A percentile compares a stretch with the other conserved stretches of the same genome.
Evolutionary conservation across 345 rosid genomes (phyloP).

Genomic region (Salix purpurea): DNA sequence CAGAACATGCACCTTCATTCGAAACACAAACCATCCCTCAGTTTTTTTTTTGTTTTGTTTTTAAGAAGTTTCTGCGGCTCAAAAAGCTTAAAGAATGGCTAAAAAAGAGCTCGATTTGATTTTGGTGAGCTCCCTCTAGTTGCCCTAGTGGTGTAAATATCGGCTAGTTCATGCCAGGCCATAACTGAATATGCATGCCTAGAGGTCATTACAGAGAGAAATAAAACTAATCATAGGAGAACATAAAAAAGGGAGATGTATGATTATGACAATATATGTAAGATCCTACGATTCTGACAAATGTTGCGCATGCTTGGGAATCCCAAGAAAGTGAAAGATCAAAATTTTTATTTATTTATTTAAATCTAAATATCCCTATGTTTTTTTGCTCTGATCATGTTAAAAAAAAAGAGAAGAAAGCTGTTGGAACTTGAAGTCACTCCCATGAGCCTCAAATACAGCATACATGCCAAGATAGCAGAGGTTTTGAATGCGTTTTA

Average conservation of each 20-base stretch:
- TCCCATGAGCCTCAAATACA: not conserved
- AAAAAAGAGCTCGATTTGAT: conserved; percentile 6
- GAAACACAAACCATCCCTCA: not conserved
- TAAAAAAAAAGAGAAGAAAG: not conserved
- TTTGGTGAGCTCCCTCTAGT: not conserved
- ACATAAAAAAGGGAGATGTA: conserved; percentile 10
- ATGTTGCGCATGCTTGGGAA: conserved; percentile 52
- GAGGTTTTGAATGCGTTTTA: not conserved
- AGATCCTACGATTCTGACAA: conserved; percentile 17
- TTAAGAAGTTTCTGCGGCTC: not conserved
- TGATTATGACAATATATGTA: conserved; percentile 15
- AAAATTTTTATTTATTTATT: not conserved
- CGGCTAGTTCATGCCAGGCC: conserved; percentile 23
- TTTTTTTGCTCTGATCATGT: not conserved
- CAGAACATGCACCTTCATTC: conserved; percentile 73
- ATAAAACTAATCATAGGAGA: conserved; percentile 4
- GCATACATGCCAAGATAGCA: not conserved
- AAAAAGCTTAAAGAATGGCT: conserved; percentile 7
- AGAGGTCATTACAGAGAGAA: conserved; percentile 2
- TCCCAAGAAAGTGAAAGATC: conserved; percentile 51
- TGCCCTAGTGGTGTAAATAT: not conserved
- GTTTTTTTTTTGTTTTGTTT: too few species aligned
- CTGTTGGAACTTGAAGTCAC: conserved; percentile 42
- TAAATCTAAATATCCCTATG: not conserved
- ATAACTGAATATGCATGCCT: conserved; percentile 15